Evolutionary conservation across 2,329 filamentous ascomycete species (phyloP).

Genomic region (Leptosphaerulina australis): DNA sequence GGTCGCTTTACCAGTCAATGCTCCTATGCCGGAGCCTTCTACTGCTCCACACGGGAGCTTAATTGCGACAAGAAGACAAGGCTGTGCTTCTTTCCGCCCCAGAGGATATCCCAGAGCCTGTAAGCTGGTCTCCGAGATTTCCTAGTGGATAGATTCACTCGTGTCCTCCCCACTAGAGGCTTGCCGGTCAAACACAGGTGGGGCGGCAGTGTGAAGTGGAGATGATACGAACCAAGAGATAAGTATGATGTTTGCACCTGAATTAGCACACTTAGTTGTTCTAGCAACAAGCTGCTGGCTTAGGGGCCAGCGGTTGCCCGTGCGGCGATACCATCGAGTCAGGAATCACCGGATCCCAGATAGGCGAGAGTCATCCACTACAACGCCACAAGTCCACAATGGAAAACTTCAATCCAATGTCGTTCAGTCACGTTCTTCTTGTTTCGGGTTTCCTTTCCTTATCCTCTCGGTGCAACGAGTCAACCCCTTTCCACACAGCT

Average conservation of each 20-base stretch:
- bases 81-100: not conserved
- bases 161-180: not conserved
- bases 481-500: too few species aligned
- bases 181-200: not conserved
- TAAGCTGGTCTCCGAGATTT: not conserved
- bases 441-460: not conserved
- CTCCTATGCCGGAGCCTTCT: not conserved
- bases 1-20: constrained; percentile 2
- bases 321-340: not conserved
- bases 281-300: not conserved
- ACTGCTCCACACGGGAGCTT: not conserved
- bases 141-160: not conserved
- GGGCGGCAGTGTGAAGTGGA: not conserved
- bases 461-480: too few species aligned
- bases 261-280: not conserved
- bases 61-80: not conserved
- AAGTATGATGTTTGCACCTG: not conserved
- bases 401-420: not conserved
- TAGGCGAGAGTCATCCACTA: not conserved
- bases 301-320: not conserved
- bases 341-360: not conserved
- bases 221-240: not conserved
- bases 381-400: not conserved
- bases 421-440: not conserved
- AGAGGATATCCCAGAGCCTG: not conserved